Percentiles rank a stretch among this genome's conserved stretches.
These are phyloP conservation scores for Limonomyces culmigenus DNA, from an alignment of 1,284 basidiomycete genomes.

Conservation along the genomic window DNA sequence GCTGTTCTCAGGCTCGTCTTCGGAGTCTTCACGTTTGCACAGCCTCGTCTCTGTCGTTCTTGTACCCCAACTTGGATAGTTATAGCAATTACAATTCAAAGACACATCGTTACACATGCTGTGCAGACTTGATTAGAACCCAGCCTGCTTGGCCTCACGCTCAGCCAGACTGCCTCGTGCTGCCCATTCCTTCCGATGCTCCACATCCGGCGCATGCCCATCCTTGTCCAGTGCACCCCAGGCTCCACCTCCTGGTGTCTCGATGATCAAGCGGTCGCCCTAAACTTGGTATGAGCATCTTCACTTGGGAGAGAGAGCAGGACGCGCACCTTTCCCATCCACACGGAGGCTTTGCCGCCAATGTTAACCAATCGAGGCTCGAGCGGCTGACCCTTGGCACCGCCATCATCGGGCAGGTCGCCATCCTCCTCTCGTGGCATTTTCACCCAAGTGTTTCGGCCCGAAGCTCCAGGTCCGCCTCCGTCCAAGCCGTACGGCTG, in stretches of 20 bases:
- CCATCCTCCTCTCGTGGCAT: constrained; percentile 52
- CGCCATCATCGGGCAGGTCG: constrained; percentile 26
- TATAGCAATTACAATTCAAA: no score
- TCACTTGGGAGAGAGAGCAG: no score
- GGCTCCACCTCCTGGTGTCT: constrained; percentile 88
- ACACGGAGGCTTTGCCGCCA: constrained; percentile 81
- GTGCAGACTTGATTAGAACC: constrained; percentile 1
- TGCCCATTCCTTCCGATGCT: constrained; percentile 3
- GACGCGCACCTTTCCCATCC: constrained; percentile 50
- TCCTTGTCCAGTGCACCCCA: constrained; percentile 48
- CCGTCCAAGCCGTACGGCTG: constrained; percentile 87
- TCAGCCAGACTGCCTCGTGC: constrained; percentile 3
- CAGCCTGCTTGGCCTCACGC: constrained; percentile 1
- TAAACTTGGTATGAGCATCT: background rate
- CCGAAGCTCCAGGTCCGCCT: constrained; percentile 60
- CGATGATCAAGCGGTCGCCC: constrained; percentile 65
- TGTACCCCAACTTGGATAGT: no score
- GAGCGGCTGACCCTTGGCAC: constrained; percentile 10
- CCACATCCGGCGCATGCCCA: constrained; percentile 11
- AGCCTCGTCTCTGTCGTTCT: no score
- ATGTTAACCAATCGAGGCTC: constrained; percentile 64
- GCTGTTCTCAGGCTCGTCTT: no score
- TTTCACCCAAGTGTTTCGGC: constrained; percentile 86
- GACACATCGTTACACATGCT: no score
- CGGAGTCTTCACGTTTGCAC: no score